Percentiles rank a stretch among this genome's conserved stretches.
phyloP scores from a whole-genome alignment of 106 monocot genomes.

The Dendrobium nobile region DNA sequence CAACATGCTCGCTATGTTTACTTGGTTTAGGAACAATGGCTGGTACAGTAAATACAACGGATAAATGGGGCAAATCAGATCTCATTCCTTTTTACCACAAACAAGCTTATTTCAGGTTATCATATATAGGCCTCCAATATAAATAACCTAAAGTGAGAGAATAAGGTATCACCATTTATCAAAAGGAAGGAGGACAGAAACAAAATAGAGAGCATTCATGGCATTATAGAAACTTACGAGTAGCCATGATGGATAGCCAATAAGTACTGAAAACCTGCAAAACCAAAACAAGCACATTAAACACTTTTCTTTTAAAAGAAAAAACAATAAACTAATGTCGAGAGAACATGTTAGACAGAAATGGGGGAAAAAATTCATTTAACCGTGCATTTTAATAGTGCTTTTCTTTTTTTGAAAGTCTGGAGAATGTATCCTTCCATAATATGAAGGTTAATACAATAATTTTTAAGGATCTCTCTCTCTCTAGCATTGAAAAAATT shows the following conservation, averaged over 20 bases:
- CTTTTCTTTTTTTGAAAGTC: too few relatives aligned
- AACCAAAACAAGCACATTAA: neutral
- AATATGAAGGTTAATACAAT: too few relatives aligned
- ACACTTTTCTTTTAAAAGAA: neutral
- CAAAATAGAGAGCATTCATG: neutral
- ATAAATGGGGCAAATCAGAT: neutral
- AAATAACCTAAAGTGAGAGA: neutral
- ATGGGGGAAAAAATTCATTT: too few relatives aligned
- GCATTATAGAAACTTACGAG: neutral
- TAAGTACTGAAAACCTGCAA: neutral
- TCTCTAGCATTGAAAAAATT: too few relatives aligned
- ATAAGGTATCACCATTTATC: neutral
- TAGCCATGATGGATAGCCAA: constrained; percentile 2
- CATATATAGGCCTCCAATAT: neutral
- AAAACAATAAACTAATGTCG: neutral
- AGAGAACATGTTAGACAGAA: neutral
- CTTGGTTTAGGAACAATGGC: neutral
- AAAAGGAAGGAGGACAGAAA: too few relatives aligned
- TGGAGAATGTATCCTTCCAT: too few relatives aligned
- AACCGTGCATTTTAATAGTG: too few relatives aligned
- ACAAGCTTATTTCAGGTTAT: neutral
- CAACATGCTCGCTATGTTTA: neutral
- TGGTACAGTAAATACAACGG: neutral
- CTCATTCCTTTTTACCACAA: neutral
- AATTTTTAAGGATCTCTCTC: too few relatives aligned